These are phyloP conservation scores for Fraxinus greggii DNA, from an alignment of 305 asterid species.

Conservation along the genomic window DNA sequence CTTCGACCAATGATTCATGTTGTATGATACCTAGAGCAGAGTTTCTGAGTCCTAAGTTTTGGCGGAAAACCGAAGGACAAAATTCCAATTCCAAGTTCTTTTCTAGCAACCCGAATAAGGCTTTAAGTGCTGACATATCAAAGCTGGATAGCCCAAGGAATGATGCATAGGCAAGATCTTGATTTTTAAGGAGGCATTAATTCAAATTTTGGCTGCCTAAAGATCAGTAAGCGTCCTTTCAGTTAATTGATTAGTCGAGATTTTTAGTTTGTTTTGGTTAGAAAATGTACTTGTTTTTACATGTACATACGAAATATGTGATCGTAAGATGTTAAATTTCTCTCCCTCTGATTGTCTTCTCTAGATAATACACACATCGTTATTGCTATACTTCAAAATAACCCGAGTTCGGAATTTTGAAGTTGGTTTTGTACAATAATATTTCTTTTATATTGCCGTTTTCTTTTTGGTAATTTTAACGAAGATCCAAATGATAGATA, in stretches of 20 bases:
- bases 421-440: not conserved
- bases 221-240: not conserved
- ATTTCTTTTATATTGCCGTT: too few relatives aligned
- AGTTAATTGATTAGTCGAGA: not conserved
- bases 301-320: constrained; percentile 13
- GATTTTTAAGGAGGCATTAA: not conserved
- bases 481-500: not conserved
- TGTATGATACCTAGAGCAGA: constrained; percentile 64
- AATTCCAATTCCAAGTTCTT: constrained; percentile 28
- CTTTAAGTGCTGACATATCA: constrained; percentile 15
- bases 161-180: not conserved
- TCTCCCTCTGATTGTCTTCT: not conserved
- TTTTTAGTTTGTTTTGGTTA: not conserved
- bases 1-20: constrained; percentile 33
- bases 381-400: not conserved
- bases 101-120: constrained; percentile 17
- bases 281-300: not conserved
- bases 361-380: not conserved
- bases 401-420: not conserved
- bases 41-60: constrained; percentile 65
- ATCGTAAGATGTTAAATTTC: not conserved
- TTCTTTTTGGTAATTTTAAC: too few relatives aligned
- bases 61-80: constrained; percentile 62
- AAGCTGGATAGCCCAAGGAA: constrained; percentile 31
- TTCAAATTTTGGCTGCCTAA: constrained; percentile 5